These are phyloP conservation scores for Cyclotella sp. DNA, from an alignment of 108 stramenopile species.

Conservation along the genomic window DNA sequence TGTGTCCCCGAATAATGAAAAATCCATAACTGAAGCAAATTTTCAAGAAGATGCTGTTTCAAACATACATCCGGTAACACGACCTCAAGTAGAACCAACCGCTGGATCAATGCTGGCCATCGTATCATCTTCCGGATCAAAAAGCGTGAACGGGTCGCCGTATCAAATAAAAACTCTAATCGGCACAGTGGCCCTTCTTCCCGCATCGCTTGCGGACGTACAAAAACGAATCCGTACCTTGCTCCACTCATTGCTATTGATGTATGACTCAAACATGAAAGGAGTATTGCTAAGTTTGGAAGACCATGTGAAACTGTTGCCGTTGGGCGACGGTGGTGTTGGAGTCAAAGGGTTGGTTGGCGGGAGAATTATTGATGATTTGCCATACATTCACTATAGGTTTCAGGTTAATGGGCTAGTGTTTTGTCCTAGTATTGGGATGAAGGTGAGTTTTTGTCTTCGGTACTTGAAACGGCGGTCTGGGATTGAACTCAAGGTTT, in stretches of 20 bases:
- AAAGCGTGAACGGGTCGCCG: constrained; percentile 18
- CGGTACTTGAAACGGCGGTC: background rate
- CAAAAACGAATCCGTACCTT: constrained; percentile 29
- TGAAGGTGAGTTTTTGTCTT: constrained; percentile 29
- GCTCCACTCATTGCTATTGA: constrained; percentile 44
- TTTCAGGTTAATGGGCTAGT: constrained; percentile 45
- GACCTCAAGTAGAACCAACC: background rate
- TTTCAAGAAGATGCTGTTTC: background rate
- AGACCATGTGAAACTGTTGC: constrained; percentile 31
- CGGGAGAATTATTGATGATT: constrained; percentile 50
- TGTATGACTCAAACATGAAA: constrained; percentile 49
- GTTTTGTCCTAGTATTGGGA: constrained; percentile 51
- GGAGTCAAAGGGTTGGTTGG: constrained; percentile 25
- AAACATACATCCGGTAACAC: background rate
- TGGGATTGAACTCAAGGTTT: background rate
- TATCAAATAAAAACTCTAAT: constrained; percentile 49
- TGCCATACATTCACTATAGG: constrained; percentile 49
- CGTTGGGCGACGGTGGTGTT: constrained; percentile 14
- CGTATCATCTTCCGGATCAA: background rate
- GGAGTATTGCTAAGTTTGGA: constrained; percentile 53
- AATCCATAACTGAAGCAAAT: background rate
- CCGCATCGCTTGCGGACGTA: constrained; percentile 38
- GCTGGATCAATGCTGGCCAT: constrained; percentile 27
- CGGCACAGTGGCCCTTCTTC: constrained; percentile 53
- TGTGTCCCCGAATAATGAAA: background rate